Conservation (phyloP, 1,284 basidiomycete genomes). For the Heterobasidion annosum region DNA sequence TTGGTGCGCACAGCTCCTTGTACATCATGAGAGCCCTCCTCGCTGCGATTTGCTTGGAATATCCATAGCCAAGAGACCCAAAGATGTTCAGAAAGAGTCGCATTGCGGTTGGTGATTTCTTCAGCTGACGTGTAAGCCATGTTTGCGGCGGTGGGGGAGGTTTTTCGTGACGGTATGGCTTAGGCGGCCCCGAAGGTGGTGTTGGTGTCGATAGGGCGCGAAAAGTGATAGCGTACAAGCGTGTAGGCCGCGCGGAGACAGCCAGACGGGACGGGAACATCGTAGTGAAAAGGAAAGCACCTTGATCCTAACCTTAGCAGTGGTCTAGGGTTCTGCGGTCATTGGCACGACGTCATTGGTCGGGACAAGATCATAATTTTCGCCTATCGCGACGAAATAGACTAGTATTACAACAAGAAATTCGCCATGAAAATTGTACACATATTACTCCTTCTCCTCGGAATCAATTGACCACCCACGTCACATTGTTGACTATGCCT, state of each 20-base stretch:
- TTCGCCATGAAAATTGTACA: no score
- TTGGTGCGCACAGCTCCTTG: slow-evolving; percentile 42
- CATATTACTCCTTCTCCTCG: no score
- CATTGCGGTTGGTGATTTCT: slow-evolving; percentile 39
- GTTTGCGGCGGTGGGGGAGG: slow-evolving; percentile 17
- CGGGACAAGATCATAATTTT: no score
- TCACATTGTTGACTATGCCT: slow-evolving; percentile 13
- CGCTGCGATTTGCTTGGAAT: slow-evolving; percentile 52
- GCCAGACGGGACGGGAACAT: background rate
- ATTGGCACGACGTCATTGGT: no score
- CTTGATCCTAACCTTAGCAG: background rate
- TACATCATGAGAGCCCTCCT: slow-evolving; percentile 51
- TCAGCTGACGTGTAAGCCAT: slow-evolving; percentile 55
- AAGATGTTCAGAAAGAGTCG: slow-evolving; percentile 42
- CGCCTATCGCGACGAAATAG: no score
- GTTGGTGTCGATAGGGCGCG: background rate
- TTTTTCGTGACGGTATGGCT: slow-evolving; percentile 15
- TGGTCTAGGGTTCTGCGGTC: background rate
- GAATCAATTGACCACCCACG: slow-evolving; percentile 7
- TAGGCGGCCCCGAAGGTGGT: slow-evolving; percentile 4
- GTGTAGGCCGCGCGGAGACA: background rate
- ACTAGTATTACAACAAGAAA: no score
- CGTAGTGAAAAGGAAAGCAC: background rate
- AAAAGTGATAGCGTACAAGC: background rate
- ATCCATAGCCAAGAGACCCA: slow-evolving; percentile 50